A percentile compares a stretch with the other conserved stretches of the same genome.
phyloP scores from a whole-genome alignment of 352 stramenopile genomes.

The Halophytophthora polymorphica region DNA sequence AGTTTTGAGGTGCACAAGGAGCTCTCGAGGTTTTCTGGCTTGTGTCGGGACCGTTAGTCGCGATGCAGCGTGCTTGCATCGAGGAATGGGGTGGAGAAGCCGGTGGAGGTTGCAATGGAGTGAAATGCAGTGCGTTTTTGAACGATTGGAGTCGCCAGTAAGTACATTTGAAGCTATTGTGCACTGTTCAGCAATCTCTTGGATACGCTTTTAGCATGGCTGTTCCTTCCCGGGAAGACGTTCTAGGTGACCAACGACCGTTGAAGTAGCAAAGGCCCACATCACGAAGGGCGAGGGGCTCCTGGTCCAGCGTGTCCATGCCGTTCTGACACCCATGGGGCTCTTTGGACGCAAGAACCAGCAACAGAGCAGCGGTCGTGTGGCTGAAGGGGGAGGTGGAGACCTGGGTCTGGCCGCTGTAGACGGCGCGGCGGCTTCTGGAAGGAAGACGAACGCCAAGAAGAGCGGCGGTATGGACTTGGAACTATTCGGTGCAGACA shows the following conservation, averaged over 20 bases:
- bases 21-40: not conserved
- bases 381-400: conserved; percentile 36
- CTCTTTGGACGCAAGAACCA: conserved; percentile 29
- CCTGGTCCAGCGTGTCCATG: not conserved
- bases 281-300: no score
- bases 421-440: not conserved
- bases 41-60: no score
- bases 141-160: no score
- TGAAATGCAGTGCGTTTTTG: no score
- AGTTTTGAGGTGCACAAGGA: not conserved
- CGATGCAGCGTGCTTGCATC: no score
- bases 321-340: conserved; percentile 22
- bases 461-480: conserved; percentile 24
- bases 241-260: not conserved
- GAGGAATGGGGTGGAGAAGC: no score
- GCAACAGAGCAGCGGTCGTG: conserved; percentile 14
- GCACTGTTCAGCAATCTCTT: no score
- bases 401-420: conserved; percentile 4
- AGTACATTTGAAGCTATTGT: no score
- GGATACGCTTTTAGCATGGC: not conserved
- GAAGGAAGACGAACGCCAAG: conserved; percentile 7
- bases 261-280: no score
- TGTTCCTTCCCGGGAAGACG: not conserved
- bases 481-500: conserved; percentile 68
- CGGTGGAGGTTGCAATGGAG: no score